Conservation (phyloP, 2,329 filamentous ascomycete genomes). For the Aspergillus brunneoviolaceus region DNA sequence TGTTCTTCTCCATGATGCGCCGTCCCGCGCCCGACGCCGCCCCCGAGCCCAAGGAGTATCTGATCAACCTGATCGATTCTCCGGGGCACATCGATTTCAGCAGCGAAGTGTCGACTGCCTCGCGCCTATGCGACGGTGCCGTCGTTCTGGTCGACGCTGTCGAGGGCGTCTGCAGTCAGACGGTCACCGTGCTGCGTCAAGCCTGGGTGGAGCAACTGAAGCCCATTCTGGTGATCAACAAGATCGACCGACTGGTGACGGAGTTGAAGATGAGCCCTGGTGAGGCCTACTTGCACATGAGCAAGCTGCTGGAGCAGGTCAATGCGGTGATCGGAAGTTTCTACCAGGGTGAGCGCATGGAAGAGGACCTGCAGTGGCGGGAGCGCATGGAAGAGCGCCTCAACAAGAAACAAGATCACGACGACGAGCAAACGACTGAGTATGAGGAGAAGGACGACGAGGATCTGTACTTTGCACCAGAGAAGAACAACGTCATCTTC, state of each 20-base stretch:
- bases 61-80: constrained; percentile 97
- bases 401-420: constrained; percentile 47
- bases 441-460: constrained; percentile 94
- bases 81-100: constrained; percentile 98
- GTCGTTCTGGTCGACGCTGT: constrained; percentile 94
- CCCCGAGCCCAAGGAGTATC: constrained; percentile 79
- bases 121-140: constrained; percentile 88
- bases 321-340: constrained; percentile 97
- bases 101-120: constrained; percentile 95
- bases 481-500: constrained; percentile 99
- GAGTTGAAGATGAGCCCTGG: constrained; percentile 89
- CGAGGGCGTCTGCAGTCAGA: constrained; percentile 97
- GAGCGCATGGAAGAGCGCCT: constrained; percentile 87
- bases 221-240: constrained; percentile 93
- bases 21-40: constrained; percentile 66
- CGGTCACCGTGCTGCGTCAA: constrained; percentile 91
- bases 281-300: constrained; percentile 87
- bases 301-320: constrained; percentile 87
- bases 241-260: constrained; percentile 91
- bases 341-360: constrained; percentile 97
- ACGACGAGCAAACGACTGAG: constrained; percentile 53
- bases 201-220: constrained; percentile 95
- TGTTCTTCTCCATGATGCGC: constrained; percentile 90
- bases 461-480: constrained; percentile 95
- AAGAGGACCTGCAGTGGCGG: constrained; percentile 94